Evolutionary conservation across 2,329 filamentous ascomycete genomes (phyloP).

Genomic region (Xylariomycetidae sp.): DNA sequence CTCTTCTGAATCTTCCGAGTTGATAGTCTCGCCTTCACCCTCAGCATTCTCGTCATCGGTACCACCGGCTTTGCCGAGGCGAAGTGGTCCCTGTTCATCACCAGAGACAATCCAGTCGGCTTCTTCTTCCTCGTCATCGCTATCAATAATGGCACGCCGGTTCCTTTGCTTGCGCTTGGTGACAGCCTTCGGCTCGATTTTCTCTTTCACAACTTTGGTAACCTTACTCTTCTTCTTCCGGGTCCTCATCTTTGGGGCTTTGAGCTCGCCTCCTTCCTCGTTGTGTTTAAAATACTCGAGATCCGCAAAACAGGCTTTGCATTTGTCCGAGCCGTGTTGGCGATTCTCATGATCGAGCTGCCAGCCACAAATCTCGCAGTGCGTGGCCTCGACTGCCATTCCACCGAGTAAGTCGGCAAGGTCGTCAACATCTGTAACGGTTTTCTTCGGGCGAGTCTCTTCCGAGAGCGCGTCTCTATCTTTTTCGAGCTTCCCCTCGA

Average conservation of each 20-base stretch:
- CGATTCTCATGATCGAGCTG: constrained; percentile 52
- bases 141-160: constrained; percentile 41
- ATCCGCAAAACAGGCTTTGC: constrained; percentile 71
- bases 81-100: constrained; percentile 53
- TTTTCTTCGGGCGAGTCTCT: constrained; percentile 48
- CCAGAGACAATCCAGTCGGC: constrained; percentile 78
- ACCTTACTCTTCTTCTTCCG: constrained; percentile 29
- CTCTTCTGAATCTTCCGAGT: constrained; percentile 64
- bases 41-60: constrained; percentile 85
- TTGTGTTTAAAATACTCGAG: constrained; percentile 57
- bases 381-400: constrained; percentile 71
- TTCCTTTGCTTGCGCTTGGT: constrained; percentile 29
- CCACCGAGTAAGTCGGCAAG: constrained; percentile 84
- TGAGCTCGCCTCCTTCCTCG: constrained; percentile 34
- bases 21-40: constrained; percentile 76
- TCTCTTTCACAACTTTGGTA: constrained; percentile 28
- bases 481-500: constrained; percentile 77
- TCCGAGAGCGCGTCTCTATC: constrained; percentile 81
- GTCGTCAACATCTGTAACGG: constrained; percentile 67
- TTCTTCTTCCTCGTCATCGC: constrained; percentile 59
- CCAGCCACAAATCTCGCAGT: constrained; percentile 78
- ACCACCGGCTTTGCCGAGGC: constrained; percentile 75
- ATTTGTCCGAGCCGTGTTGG: constrained; percentile 45
- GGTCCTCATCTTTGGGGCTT: constrained; percentile 33
- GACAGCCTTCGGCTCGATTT: constrained; percentile 25